Evolutionary conservation across 2,329 filamentous ascomycete genomes (phyloP), one percentile per base, ranked within the genome.

Genomic region (Monosporascus sp.): DNA sequence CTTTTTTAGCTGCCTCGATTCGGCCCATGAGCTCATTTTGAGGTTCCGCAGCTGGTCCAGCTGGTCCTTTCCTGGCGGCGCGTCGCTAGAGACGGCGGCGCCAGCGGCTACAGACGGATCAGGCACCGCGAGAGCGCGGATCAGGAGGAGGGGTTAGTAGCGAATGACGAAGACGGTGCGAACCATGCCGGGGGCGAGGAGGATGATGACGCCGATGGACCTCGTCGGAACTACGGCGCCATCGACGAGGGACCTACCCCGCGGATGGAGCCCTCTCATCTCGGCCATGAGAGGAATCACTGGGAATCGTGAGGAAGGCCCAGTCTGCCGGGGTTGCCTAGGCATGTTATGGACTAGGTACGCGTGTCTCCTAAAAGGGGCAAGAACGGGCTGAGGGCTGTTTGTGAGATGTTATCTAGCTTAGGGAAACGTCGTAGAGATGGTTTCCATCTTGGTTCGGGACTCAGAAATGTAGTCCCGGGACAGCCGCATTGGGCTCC

Each of bases 11-110:
- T 11, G 3, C 11, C 31, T 35, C 31, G 31, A 41, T 22, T 58
- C 70, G n/a, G 24, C 8, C 54, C 56, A 45, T 52, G 25, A 17
- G 46, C 58, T 69, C 9, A 69, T 71, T 63, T 70, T 70, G 50
- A 53, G 3, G n/a, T 8, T 11, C n/a, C 45, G 14, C 44, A 65
- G 64, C 17, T 66, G 43, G 51, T 59, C 6, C 57, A 65, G 58
- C 58, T 72, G 53, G 58, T 62, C 47, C 57, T 64, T 24, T 55
- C 61, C n/a, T 46, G 53, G 46, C 52, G 57, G 7, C 60, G 59
- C 2, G 52, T 35, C 31, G 44, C 46, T 7, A 49, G 53, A 20
- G 50, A 18, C 5, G 24, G 41, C 8, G 31, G 45, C 3, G 37
- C 48, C 36, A 15, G 9, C 8, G 52, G 50, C 8, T 61, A 60